These are phyloP conservation scores for Xylariaceae sp. DNA, from an alignment of 2,329 filamentous ascomycete species.

Conservation along the genomic window DNA sequence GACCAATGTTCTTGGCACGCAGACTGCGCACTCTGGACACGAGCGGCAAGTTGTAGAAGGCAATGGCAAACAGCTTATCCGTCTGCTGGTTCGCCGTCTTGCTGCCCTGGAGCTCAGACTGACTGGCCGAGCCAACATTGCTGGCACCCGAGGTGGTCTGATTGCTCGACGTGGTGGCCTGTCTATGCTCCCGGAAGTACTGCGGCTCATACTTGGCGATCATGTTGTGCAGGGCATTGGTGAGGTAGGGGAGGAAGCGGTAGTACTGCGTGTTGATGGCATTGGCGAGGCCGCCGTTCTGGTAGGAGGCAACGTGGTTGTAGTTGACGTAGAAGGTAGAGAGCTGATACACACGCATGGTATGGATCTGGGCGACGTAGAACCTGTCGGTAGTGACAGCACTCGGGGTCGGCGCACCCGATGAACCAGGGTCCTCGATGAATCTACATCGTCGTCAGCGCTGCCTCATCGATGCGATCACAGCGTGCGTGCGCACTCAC, in stretches of 20 bases:
- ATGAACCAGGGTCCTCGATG: slow-evolving; percentile 59
- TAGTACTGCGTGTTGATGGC: slow-evolving; percentile 90
- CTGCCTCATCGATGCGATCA: not conserved
- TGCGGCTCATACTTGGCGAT: slow-evolving; percentile 90
- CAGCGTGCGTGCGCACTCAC: slow-evolving; percentile 36
- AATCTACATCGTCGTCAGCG: slow-evolving; percentile 37
- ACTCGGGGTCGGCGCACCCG: slow-evolving; percentile 57
- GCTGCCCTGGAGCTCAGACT: slow-evolving; percentile 57
- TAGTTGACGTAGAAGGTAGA: slow-evolving; percentile 84
- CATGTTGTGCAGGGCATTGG: slow-evolving; percentile 80
- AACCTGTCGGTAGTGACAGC: slow-evolving; percentile 71
- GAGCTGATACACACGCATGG: slow-evolving; percentile 64
- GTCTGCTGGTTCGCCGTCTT: slow-evolving; percentile 90
- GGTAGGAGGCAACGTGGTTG: slow-evolving; percentile 70
- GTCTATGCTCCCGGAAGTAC: slow-evolving; percentile 89
- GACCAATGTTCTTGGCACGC: slow-evolving; percentile 83
- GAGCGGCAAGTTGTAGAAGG: slow-evolving; percentile 87
- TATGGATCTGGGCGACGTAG: slow-evolving; percentile 77
- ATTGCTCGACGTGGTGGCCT: slow-evolving; percentile 68
- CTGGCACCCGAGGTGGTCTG: slow-evolving; percentile 61
- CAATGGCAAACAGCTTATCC: slow-evolving; percentile 88
- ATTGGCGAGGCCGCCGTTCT: slow-evolving; percentile 73
- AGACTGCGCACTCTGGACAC: slow-evolving; percentile 80
- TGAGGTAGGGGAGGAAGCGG: slow-evolving; percentile 87
- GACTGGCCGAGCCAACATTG: slow-evolving; percentile 52